Evolutionary conservation across 2,329 filamentous ascomycete genomes (phyloP).

Genomic region (Tolypocladium nubicola): DNA sequence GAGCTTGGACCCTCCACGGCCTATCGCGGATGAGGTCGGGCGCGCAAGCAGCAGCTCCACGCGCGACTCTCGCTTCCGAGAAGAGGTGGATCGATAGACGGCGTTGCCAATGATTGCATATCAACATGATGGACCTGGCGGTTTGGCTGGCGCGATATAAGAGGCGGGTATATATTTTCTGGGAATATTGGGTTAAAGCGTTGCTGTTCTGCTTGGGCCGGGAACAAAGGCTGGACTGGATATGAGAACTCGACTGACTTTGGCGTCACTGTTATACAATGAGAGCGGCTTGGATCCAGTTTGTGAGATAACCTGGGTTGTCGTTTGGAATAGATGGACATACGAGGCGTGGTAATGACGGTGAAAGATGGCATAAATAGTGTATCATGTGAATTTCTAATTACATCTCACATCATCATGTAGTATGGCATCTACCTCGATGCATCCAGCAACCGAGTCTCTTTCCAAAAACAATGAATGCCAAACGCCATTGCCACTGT

Average conservation of each 20-base stretch:
- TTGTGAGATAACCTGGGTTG: neutral
- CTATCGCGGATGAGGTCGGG: conserved; percentile 19
- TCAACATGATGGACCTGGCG: neutral
- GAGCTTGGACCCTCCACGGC: conserved; percentile 26
- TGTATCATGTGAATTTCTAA: neutral
- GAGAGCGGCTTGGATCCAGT: neutral
- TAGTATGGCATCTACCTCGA: neutral
- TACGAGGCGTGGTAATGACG: neutral
- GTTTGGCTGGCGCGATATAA: neutral
- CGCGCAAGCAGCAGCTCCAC: conserved; percentile 39
- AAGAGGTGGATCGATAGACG: conserved; percentile 34
- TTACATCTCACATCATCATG: neutral
- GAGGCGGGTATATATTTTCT: neutral
- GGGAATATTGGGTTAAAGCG: too few species aligned
- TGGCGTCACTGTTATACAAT: neutral
- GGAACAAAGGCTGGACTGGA: neutral
- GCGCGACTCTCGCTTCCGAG: conserved; percentile 47
- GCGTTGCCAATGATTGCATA: neutral
- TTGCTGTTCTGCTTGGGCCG: too few species aligned
- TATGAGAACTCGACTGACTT: neutral
- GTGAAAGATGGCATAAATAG: neutral
- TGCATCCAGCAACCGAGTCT: neutral
- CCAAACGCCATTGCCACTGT: neutral
- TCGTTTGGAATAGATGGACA: neutral
- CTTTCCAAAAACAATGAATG: neutral